These are phyloP conservation scores for Escallonia rubra DNA, from an alignment of 129 eudicot genomes.

Conservation along the genomic window DNA sequence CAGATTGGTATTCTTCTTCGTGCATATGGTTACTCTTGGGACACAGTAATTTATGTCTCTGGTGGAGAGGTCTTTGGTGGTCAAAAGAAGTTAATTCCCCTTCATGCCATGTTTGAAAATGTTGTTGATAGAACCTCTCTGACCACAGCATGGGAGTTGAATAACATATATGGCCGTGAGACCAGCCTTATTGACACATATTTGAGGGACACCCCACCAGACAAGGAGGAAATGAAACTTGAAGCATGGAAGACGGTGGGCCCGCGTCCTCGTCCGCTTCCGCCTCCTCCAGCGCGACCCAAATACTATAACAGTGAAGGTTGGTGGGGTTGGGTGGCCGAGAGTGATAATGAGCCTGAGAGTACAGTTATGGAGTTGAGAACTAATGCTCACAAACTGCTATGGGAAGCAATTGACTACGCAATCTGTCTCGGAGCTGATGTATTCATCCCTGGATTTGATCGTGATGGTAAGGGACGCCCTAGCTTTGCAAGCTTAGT, in stretches of 20 bases:
- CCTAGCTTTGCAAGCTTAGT: slow-evolving; percentile 97
- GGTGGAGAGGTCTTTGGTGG: slow-evolving; percentile 99
- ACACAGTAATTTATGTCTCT: slow-evolving; percentile 83
- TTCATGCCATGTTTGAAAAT: slow-evolving; percentile 89
- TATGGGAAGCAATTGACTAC: slow-evolving; percentile 98
- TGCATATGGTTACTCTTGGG: slow-evolving; percentile 90
- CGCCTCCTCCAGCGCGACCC: slow-evolving; percentile 89
- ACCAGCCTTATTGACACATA: slow-evolving; percentile 63
- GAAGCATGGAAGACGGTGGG: slow-evolving; percentile 75
- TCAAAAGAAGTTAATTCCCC: slow-evolving; percentile 79
- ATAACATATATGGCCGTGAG: slow-evolving; percentile 80
- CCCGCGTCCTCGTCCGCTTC: slow-evolving; percentile 87
- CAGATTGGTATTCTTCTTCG: slow-evolving; percentile 95
- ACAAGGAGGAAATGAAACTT: slow-evolving; percentile 51
- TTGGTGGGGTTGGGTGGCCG: slow-evolving; percentile 99
- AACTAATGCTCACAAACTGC: slow-evolving; percentile 87
- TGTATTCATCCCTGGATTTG: slow-evolving; percentile 89
- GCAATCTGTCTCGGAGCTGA: slow-evolving; percentile 85
- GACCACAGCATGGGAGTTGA: slow-evolving; percentile 73
- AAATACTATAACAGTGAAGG: slow-evolving; percentile 90
- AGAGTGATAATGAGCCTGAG: slow-evolving; percentile 97
- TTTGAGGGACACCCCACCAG: slow-evolving; percentile 47
- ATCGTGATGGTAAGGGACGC: slow-evolving; percentile 90
- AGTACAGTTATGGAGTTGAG: slow-evolving; percentile 91
- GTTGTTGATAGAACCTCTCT: slow-evolving; percentile 91